Percentiles rank a stretch among this genome's conserved stretches.
Evolutionary conservation across 2,329 filamentous ascomycete species (phyloP).

Genomic region (Stemphylium vesicarium): DNA sequence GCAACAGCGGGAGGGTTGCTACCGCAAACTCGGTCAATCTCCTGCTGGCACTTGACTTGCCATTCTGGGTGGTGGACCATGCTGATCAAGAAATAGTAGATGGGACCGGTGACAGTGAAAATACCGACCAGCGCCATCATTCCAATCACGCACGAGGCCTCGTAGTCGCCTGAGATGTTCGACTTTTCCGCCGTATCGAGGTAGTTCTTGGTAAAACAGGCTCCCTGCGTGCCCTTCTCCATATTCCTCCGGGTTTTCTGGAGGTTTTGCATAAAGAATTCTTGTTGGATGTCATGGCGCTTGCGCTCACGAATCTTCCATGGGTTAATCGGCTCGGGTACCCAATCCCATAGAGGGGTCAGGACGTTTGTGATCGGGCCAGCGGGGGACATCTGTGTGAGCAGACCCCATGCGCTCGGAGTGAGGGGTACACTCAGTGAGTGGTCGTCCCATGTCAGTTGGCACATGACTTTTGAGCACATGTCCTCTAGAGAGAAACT

Average conservation of each 20-base stretch:
- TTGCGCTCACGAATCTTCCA: conserved; percentile 62
- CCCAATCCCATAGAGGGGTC: conserved; percentile 60
- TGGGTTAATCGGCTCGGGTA: conserved; percentile 59
- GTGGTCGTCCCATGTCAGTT: conserved; percentile 61
- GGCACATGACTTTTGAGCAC: conserved; percentile 64
- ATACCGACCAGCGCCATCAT: conserved; percentile 51
- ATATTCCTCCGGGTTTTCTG: conserved; percentile 43
- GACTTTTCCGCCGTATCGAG: conserved; percentile 50
- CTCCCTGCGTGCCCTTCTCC: conserved; percentile 41
- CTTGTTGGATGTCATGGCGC: conserved; percentile 61
- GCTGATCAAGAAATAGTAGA: conserved; percentile 48
- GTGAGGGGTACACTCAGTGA: conserved; percentile 57
- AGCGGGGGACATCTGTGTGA: conserved; percentile 64
- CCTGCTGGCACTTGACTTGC: conserved; percentile 44
- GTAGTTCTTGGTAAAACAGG: conserved; percentile 43
- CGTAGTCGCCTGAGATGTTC: conserved; percentile 47
- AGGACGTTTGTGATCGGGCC: conserved; percentile 64
- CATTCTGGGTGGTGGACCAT: conserved; percentile 48
- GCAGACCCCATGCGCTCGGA: conserved; percentile 61
- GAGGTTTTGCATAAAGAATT: conserved; percentile 60
- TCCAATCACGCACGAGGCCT: conserved; percentile 48
- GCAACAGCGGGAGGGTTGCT: conserved; percentile 36
- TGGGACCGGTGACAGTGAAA: conserved; percentile 47
- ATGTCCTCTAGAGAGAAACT: conserved; percentile 61
- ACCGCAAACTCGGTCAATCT: conserved; percentile 40